Evolutionary conservation across 345 rosid species (phyloP).

Genomic region (Camelina neglecta): DNA sequence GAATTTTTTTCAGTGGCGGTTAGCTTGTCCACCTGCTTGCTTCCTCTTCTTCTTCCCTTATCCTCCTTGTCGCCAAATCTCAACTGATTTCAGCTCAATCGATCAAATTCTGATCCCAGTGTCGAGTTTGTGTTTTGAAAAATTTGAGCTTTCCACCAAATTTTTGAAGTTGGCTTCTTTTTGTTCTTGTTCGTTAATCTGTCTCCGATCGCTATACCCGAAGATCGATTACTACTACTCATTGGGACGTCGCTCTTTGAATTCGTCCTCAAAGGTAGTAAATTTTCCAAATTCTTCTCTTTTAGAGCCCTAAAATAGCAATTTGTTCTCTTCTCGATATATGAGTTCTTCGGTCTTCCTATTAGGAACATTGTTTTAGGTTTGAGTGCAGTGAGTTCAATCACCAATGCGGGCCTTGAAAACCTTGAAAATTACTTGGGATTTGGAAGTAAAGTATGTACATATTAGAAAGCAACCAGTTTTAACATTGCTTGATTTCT

Average conservation of each 20-base stretch:
- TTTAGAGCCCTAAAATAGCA: neutral
- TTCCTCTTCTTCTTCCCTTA: neutral
- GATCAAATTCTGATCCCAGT: neutral
- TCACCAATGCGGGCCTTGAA: slow-evolving; percentile 28
- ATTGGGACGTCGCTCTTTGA: slow-evolving; percentile 1
- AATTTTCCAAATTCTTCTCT: neutral
- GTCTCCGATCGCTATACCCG: slow-evolving; percentile 1
- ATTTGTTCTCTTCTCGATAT: slow-evolving; percentile 1
- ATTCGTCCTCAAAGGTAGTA: slow-evolving; percentile 19
- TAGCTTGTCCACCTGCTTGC: slow-evolving; percentile 13
- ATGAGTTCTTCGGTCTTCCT: slow-evolving; percentile 28
- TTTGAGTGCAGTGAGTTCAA: slow-evolving; percentile 24
- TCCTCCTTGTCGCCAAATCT: neutral
- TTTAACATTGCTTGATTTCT: slow-evolving; percentile 7
- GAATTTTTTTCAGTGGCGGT: slow-evolving; percentile 4
- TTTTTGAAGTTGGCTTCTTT: neutral
- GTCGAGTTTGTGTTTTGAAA: neutral
- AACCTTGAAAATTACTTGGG: neutral
- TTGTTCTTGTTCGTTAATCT: neutral
- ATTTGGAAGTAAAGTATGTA: neutral
- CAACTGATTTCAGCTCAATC: neutral
- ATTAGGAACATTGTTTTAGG: slow-evolving; percentile 8
- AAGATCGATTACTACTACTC: neutral
- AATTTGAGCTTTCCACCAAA: neutral
- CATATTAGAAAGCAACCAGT: neutral